Percentiles rank a stretch among this genome's conserved stretches.
phyloP scores from a whole-genome alignment of 2,329 filamentous ascomycete species.

The Fusarium sp. region DNA sequence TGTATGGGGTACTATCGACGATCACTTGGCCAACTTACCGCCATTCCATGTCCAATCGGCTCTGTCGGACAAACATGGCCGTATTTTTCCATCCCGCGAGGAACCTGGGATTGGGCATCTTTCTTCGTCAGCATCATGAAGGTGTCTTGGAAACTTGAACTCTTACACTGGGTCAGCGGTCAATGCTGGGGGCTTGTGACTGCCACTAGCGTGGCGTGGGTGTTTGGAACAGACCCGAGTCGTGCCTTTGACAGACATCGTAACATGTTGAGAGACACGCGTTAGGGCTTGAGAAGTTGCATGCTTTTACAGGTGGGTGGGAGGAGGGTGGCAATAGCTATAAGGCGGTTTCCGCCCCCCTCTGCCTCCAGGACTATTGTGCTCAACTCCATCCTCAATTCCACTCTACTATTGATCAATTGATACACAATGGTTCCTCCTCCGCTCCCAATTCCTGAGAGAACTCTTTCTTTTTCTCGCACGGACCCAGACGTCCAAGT shows the following conservation, averaged over 20 bases:
- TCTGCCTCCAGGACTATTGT: neutral
- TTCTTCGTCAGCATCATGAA: constrained; percentile 2
- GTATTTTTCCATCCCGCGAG: neutral
- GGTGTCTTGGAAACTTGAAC: neutral
- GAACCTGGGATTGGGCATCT: neutral
- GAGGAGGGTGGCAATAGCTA: neutral
- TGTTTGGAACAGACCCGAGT: neutral
- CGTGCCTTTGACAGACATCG: neutral
- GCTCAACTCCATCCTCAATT: neutral
- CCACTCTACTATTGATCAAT: neutral
- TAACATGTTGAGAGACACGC: neutral
- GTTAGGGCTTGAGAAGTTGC: neutral
- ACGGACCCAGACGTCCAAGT: constrained; percentile 83
- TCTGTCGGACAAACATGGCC: neutral
- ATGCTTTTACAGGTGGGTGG: neutral
- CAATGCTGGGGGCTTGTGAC: neutral
- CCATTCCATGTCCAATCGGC: neutral
- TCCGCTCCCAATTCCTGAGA: constrained; percentile 19
- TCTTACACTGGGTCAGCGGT: neutral
- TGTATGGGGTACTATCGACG: neutral
- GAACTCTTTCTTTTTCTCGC: constrained; percentile 68
- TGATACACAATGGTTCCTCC: constrained; percentile 25
- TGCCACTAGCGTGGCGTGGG: neutral
- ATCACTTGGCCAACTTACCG: constrained; percentile 8
- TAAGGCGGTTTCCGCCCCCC: neutral